These are phyloP conservation scores for Saccharomycopsis schoenii DNA, from an alignment of 805 yeast species.

Conservation along the genomic window DNA sequence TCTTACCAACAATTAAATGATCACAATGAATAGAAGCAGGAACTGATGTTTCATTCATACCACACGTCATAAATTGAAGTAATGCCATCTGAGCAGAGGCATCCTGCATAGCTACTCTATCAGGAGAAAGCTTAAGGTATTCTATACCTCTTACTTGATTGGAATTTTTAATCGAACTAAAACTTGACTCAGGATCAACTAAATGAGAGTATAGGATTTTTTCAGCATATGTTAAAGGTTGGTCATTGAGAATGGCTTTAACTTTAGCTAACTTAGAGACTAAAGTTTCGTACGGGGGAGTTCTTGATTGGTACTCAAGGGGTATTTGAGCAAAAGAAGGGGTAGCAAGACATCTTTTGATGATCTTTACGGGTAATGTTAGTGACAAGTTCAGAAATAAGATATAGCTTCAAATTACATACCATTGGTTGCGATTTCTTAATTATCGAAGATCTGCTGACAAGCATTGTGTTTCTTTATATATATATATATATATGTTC, in stretches of 20 bases:
- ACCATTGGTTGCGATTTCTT: background rate
- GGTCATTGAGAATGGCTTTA: slow-evolving; percentile 50
- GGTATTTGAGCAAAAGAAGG: slow-evolving; percentile 33
- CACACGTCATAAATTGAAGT: slow-evolving; percentile 93
- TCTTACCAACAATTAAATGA: slow-evolving; percentile 92
- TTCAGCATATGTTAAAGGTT: slow-evolving; percentile 90
- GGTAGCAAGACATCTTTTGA: background rate
- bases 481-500: background rate
- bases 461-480: background rate
- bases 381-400: background rate
- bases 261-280: slow-evolving; percentile 54
- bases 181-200: slow-evolving; percentile 58
- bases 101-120: slow-evolving; percentile 98
- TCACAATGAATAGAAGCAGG: slow-evolving; percentile 98
- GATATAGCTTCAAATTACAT: background rate
- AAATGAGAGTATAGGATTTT: slow-evolving; percentile 91
- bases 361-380: background rate
- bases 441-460: background rate
- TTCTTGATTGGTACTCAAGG: slow-evolving; percentile 50
- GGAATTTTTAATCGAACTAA: slow-evolving; percentile 25
- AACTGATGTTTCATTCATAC: slow-evolving; percentile 82
- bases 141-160: slow-evolving; percentile 61
- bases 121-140: slow-evolving; percentile 91
- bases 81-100: slow-evolving; percentile 99
- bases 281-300: slow-evolving; percentile 83